A percentile compares a stretch with the other conserved stretches of the same genome.
These are phyloP conservation scores for Phytophthora aleatoria DNA, from an alignment of 352 stramenopile species.

Conservation along the genomic window DNA sequence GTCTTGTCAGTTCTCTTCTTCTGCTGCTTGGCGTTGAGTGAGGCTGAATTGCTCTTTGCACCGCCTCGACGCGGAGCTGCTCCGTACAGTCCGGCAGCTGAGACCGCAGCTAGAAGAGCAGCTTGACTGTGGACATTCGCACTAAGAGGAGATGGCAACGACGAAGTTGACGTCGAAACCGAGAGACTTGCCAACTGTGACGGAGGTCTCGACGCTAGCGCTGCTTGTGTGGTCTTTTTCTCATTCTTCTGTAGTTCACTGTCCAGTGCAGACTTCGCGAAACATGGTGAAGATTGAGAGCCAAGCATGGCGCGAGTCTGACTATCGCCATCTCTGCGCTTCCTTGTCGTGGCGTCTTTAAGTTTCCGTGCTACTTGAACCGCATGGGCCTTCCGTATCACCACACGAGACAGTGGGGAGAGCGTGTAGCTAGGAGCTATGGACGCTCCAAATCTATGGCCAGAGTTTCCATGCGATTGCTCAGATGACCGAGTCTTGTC, in stretches of 20 bases:
- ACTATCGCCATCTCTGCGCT: slow-evolving; percentile 15
- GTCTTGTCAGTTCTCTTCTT: slow-evolving; percentile 21
- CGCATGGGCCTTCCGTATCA: slow-evolving; percentile 50
- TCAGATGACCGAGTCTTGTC: slow-evolving; percentile 5
- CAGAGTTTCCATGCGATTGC: slow-evolving; percentile 1
- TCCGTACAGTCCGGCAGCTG: slow-evolving; percentile 42
- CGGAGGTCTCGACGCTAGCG: neutral
- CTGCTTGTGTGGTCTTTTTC: neutral
- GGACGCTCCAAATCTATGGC: slow-evolving; percentile 1
- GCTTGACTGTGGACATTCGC: slow-evolving; percentile 15
- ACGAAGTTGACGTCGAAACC: slow-evolving; percentile 13
- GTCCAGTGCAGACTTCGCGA: slow-evolving; percentile 4
- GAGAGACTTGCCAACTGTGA: slow-evolving; percentile 18
- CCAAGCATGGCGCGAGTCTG: slow-evolving; percentile 20
- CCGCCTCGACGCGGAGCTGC: slow-evolving; percentile 18
- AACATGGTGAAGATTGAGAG: slow-evolving; percentile 29
- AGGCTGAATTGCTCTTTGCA: slow-evolving; percentile 2
- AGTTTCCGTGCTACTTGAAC: slow-evolving; percentile 52
- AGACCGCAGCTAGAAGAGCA: slow-evolving; percentile 37
- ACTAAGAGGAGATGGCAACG: slow-evolving; percentile 3
- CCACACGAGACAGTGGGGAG: slow-evolving; percentile 48
- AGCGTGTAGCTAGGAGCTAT: slow-evolving; percentile 25
- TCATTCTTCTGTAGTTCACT: slow-evolving; percentile 8
- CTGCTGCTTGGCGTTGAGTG: slow-evolving; percentile 9
- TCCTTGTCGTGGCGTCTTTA: slow-evolving; percentile 28